Percentiles rank a stretch among this genome's conserved stretches.
phyloP scores from a whole-genome alignment of 176 grass and related monocot species.

The Hordeum vulgare region DNA sequence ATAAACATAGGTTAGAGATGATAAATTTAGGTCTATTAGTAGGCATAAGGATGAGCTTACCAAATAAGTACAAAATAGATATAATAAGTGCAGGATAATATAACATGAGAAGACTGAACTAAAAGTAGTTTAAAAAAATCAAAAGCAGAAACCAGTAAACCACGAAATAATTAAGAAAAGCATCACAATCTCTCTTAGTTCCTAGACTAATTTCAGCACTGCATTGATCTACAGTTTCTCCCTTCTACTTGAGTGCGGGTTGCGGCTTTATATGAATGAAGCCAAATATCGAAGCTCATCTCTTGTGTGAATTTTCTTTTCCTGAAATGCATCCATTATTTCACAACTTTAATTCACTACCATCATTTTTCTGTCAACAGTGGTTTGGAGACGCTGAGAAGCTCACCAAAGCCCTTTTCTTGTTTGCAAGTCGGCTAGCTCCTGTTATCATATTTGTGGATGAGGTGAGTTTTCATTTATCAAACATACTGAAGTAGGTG shows the following conservation, averaged over 20 bases:
- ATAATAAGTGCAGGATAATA: too few species aligned
- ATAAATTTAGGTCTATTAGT: too few species aligned
- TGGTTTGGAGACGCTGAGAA: slow-evolving; percentile 99
- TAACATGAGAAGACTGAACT: too few species aligned
- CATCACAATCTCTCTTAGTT: slow-evolving; percentile 12
- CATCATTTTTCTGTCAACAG: slow-evolving; percentile 48
- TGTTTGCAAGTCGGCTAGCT: slow-evolving; percentile 77
- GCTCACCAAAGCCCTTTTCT: slow-evolving; percentile 91
- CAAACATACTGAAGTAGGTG: neutral
- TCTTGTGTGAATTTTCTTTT: neutral
- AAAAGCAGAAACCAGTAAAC: too few species aligned
- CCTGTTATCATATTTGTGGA: slow-evolving; percentile 99
- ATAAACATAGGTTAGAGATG: too few species aligned
- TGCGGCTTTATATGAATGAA: slow-evolving; percentile 9
- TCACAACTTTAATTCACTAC: neutral
- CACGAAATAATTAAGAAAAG: too few species aligned
- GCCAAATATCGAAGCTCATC: neutral
- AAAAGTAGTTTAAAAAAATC: too few species aligned
- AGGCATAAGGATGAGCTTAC: too few species aligned
- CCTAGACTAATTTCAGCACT: neutral
- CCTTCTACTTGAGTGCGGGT: neutral
- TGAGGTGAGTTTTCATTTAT: slow-evolving; percentile 49
- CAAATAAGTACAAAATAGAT: too few species aligned
- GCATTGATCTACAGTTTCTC: neutral
- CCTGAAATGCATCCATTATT: neutral